These are phyloP conservation scores for Decorospora gaudefroyi DNA, from an alignment of 2,329 filamentous ascomycete species.

Conservation along the genomic window DNA sequence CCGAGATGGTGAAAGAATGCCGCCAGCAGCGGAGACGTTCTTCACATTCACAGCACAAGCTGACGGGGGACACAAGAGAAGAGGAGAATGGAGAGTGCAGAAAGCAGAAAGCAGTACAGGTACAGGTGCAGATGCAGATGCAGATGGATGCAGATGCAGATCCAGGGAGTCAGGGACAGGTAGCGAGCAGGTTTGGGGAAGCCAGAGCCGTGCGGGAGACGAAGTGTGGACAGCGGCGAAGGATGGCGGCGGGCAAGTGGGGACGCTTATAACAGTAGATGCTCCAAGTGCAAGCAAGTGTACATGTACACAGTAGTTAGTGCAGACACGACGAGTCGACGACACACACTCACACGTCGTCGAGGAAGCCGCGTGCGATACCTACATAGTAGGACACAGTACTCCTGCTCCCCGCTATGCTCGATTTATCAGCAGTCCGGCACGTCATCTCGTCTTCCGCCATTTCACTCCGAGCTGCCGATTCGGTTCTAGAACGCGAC, in stretches of 20 bases:
- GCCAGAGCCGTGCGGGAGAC: constrained; percentile 24
- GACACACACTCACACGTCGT: too few species aligned
- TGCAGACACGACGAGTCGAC: too few species aligned
- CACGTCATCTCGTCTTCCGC: too few species aligned
- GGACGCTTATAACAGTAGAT: too few species aligned
- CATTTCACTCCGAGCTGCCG: too few species aligned
- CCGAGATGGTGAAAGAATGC: constrained; percentile 35
- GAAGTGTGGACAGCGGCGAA: constrained; percentile 31
- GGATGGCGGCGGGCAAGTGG: constrained; percentile 24
- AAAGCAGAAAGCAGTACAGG: constrained; percentile 4
- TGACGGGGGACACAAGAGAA: constrained; percentile 8
- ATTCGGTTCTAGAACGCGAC: too few species aligned
- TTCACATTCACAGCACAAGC: constrained; percentile 9
- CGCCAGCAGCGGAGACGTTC: constrained; percentile 4
- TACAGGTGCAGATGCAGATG: too few species aligned
- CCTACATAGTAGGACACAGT: too few species aligned
- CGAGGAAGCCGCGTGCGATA: constrained; percentile 10
- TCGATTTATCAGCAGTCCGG: constrained; percentile 39
- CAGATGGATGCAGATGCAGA: too few species aligned
- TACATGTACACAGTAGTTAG: too few species aligned
- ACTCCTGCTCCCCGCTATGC: too few species aligned
- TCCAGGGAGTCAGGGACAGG: constrained; percentile 10
- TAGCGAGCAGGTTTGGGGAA: constrained; percentile 16
- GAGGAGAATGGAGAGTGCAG: constrained; percentile 1
- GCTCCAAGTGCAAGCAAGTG: too few species aligned